Conservation (phyloP, 805 yeast species). For the Cyberlindnera lachancei region DNA sequence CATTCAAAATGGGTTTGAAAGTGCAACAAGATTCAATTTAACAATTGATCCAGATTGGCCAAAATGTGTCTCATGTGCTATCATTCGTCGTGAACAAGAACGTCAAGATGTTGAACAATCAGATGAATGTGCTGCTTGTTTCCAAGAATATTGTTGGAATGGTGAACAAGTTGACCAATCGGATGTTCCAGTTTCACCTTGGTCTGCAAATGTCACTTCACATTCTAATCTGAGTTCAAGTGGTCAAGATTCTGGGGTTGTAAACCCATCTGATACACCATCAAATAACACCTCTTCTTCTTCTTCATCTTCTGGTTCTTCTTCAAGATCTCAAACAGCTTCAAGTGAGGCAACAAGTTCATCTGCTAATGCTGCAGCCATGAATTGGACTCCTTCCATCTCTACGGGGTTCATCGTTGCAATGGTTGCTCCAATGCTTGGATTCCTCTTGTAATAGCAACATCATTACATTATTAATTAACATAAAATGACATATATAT, state of each 20-base stretch:
- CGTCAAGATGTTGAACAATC: constrained; percentile 49
- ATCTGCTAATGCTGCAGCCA: background rate
- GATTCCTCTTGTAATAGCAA: constrained; percentile 1
- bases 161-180: constrained; percentile 27
- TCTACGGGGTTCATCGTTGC: background rate
- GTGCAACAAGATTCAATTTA: constrained; percentile 54
- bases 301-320: constrained; percentile 3
- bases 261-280: constrained; percentile 1
- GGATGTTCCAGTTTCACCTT: background rate
- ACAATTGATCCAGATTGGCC: constrained; percentile 42
- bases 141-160: constrained; percentile 70
- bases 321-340: constrained; percentile 3
- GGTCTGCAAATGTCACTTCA: constrained; percentile 1
- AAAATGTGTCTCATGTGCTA: constrained; percentile 74
- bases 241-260: background rate
- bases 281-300: background rate
- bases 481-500: background rate
- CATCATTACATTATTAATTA: background rate
- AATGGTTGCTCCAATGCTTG: constrained; percentile 1
- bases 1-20: constrained; percentile 69
- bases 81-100: constrained; percentile 72
- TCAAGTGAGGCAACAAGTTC: too few relatives aligned
- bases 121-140: constrained; percentile 66
- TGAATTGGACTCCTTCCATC: background rate
- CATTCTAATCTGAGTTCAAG: background rate